Evolutionary conservation across 768 basidiomycete genomes (phyloP), one percentile per base, ranked within the genome.

Genomic region (Symmetrospora coprosmae): DNA sequence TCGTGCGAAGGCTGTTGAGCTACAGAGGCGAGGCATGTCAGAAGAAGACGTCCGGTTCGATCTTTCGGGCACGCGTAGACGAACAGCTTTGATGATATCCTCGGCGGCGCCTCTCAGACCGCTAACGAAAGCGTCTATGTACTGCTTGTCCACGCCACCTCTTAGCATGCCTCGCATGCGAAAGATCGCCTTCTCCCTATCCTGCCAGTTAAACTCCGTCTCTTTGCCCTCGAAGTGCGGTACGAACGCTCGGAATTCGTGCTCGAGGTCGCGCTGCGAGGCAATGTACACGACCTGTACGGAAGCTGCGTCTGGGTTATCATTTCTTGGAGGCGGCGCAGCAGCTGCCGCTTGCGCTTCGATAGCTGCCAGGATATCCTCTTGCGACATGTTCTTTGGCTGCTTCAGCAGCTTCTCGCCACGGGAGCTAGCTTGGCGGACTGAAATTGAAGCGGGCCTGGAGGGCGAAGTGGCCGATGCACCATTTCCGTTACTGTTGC

Each of bases 181-280:
- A 28, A 46, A 46, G 38, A 63, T 63, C 14, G 30, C 45, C 30
- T 58, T 63, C 64, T 99, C 92, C 61, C 92, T 79, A 28, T 77
- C 75, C 40, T 80, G 77, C 92, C 92, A 99, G 67, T 99, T 99
- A 64, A 91, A 87, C 70, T 99, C 92, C 0, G 86, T 85, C 74
- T 99, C 92, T 74, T 81, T 92, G n/a, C 92, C 94, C 84, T 89
- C 63, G 2, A 94, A 97, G 31, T 78, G 74, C 52, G 85, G 84
- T 19, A 77, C 70, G 84, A 96, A 90, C 9, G 73, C 73, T 4
- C 79, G 75, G 70, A 96, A 89, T 70, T 96, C 89, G 55, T 78
- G 78, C 70, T 90, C 87, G 49, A 99, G 72, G 70, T 99, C 92
- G 66, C 79, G 77, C 60, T 78, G 77, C 17, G 88, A 92, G 1